Evolutionary conservation across 805 yeast genomes (phyloP).

Genomic region (Nakazawaea ernobii): DNA sequence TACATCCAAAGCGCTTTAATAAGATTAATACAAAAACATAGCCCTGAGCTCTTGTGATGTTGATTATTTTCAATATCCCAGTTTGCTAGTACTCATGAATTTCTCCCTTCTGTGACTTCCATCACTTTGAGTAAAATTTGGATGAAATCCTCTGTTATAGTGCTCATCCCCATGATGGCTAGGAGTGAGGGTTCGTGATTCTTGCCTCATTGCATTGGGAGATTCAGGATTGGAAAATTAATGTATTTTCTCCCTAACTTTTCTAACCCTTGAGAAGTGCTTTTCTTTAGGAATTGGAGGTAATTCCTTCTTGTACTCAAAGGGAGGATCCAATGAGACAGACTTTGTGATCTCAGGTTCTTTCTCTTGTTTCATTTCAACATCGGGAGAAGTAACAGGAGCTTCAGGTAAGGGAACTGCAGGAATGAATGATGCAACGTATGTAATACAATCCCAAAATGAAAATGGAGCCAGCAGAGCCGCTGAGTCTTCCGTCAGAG

Average conservation of each 20-base stretch:
- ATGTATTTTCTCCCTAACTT: neutral
- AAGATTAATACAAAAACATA: no score
- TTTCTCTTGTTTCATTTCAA: neutral
- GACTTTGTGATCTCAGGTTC: neutral
- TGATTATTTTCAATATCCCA: neutral
- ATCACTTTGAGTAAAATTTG: neutral
- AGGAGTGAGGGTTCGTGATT: neutral
- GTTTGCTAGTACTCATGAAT: neutral
- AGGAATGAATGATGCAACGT: slow-evolving; percentile 9
- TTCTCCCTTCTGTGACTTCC: neutral
- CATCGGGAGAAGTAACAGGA: neutral
- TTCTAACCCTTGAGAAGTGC: neutral
- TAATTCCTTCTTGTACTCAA: neutral
- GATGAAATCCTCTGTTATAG: neutral
- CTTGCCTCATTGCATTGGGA: neutral
- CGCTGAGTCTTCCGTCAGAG: neutral
- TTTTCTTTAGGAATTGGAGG: neutral
- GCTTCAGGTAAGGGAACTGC: slow-evolving; percentile 7
- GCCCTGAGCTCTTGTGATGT: no score
- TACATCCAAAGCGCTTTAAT: no score
- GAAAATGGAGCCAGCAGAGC: neutral
- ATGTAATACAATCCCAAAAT: slow-evolving; percentile 9
- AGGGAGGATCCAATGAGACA: neutral
- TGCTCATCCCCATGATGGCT: neutral
- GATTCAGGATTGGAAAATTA: neutral